Evolutionary conservation across 495 filamentous ascomycete genomes (phyloP), one percentile per base, ranked within the genome.

Genomic region (Friedmanniomyces endolithicus): DNA sequence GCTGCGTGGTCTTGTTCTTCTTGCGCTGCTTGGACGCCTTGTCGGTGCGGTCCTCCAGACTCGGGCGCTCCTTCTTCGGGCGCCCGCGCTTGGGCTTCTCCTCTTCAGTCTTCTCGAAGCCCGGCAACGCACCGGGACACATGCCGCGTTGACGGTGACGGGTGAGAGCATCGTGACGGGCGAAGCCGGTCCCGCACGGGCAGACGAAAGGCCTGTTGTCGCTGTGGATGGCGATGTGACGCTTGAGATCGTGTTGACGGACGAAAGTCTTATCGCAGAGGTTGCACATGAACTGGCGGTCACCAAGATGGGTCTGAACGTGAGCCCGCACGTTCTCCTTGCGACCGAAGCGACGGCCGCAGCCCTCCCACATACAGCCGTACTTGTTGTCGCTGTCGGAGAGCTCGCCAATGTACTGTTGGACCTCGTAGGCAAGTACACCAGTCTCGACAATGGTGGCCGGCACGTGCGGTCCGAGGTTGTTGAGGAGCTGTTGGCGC

Each of bases 281-380:
- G 48, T 86, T 84, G 66, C 92, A 98, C 63, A 82, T 80, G 70
- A 83, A 98, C 65, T 95, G 94, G 27, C 94, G 79, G 60, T 97
- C 94, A 58, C 90, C 90, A 52, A 98, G 82, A 65, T 98, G 92
- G 0, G 92, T 96, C 68, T 98, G 92, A 41, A 98, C 86, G 67
- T 98, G 92, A 9, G 88, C 90, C 64, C 90, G 94, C 72, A 95
- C 94, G 68, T 98, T 98, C 70, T 98, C 92, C 66, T 94, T 92
- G 47, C 92, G 78, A 12, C 87, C 87, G 64, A 97, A 98, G 14
- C 78, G 77, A 60, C 92, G 90, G 37, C 77, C 74, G 72, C 92
- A 98, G n/a, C 80, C 80, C 2, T 84, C 80, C 63, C 78, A 95
- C 6, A 85, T 69, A 67, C 92, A 98, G 1, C 85, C 74, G 87